Conservation (phyloP, 805 yeast genomes). For the Ogataea glucozyma region DNA sequence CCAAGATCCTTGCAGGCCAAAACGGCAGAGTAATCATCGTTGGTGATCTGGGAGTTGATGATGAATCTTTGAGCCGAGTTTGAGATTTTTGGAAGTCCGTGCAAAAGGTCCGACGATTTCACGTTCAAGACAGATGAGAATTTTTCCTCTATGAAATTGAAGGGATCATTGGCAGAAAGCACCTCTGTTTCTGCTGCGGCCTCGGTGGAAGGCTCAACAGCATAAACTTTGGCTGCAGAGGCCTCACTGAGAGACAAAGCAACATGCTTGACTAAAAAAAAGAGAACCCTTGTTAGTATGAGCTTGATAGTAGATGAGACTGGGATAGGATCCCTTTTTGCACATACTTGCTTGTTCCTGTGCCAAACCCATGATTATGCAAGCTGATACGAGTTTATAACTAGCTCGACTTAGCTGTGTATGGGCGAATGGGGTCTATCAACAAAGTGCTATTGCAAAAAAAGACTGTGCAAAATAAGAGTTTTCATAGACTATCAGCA, state of each 20-base stretch:
- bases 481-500: neutral
- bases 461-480: too few species aligned
- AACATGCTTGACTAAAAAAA: constrained; percentile 4
- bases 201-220: constrained; percentile 15
- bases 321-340: neutral
- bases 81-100: constrained; percentile 58
- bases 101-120: constrained; percentile 53
- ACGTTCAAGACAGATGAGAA: constrained; percentile 49
- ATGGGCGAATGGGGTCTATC: neutral
- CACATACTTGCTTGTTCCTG: constrained; percentile 9
- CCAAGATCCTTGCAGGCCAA: constrained; percentile 74
- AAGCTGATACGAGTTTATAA: neutral
- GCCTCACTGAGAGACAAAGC: constrained; percentile 14
- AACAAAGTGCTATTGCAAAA: too few species aligned
- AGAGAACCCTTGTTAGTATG: neutral
- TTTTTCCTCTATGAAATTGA: constrained; percentile 42
- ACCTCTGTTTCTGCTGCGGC: constrained; percentile 16
- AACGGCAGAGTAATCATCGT: constrained; percentile 66
- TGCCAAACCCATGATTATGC: constrained; percentile 9
- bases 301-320: neutral
- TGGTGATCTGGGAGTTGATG: constrained; percentile 59
- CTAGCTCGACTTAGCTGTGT: neutral
- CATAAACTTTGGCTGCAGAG: constrained; percentile 17
- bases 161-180: constrained; percentile 52
- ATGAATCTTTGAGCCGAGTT: constrained; percentile 43